Conservation (phyloP, 352 stramenopile species). For the Thraustotheca clavata region DNA sequence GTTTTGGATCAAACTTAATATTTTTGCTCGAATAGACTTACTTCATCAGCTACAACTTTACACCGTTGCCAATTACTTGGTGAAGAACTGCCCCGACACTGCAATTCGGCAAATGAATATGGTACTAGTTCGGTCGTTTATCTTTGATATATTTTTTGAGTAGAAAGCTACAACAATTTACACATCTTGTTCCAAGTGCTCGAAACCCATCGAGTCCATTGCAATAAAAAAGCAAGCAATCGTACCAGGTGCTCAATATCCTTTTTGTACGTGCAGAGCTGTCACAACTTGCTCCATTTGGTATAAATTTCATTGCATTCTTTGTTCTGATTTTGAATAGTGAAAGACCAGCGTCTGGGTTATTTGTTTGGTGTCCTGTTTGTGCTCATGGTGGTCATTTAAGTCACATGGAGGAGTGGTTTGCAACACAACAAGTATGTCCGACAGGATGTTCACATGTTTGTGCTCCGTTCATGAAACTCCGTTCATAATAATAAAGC, state of each 20-base stretch:
- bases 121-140: constrained; percentile 32
- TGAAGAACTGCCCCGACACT: constrained; percentile 68
- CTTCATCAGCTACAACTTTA: constrained; percentile 84
- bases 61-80: constrained; percentile 77
- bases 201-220: constrained; percentile 27
- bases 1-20: background rate
- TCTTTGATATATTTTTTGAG: constrained; percentile 8
- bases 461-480: constrained; percentile 20
- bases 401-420: constrained; percentile 76
- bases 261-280: constrained; percentile 23
- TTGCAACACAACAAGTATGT: constrained; percentile 53
- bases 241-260: constrained; percentile 3
- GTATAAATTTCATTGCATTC: constrained; percentile 28
- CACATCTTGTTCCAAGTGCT: constrained; percentile 54
- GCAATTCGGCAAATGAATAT: constrained; percentile 89
- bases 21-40: constrained; percentile 31
- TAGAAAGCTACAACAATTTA: constrained; percentile 74
- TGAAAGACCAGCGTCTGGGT: constrained; percentile 72
- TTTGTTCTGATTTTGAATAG: constrained; percentile 30
- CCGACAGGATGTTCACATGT: constrained; percentile 65
- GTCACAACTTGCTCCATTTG: constrained; percentile 81
- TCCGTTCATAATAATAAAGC: background rate
- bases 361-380: constrained; percentile 90
- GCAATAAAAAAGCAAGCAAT: background rate
- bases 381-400: constrained; percentile 86